Evolutionary conservation across 2,329 filamentous ascomycete genomes (phyloP), one percentile per base, ranked within the genome.

Genomic region (Hymenoscyphus infarciens): DNA sequence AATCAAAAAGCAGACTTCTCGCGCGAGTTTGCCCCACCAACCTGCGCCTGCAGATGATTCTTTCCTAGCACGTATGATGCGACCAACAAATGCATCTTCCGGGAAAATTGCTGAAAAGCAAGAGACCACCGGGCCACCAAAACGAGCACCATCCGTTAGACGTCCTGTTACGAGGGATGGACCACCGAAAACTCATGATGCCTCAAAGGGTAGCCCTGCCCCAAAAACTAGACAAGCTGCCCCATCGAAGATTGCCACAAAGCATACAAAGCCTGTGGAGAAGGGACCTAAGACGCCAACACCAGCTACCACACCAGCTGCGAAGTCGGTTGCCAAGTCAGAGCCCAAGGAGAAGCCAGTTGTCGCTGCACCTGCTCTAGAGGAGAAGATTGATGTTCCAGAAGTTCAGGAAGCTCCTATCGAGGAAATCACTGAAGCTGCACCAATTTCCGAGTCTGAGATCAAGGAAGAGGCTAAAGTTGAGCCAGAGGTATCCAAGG

Each of bases 1-100:
- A 38, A 42, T 71, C 22, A 71, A 70, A 2, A 87, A 85, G 74
- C 86, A 83, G 67, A 63, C 78, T 10, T 76, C 78, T 1, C 82
- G 81, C 71, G 80, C 81, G 63, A 81, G 82, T 58, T 66, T 80
- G 6, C 74, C 78, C 1, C 82, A 81, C 68, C 79, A 80, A 64
- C 78, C 82, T 29, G 80, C 79, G 56, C 82, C 83, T 19, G 80
- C 89, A 1, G 87, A 91, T 66, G 87, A 90, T 67, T 77, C 85
- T 15, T 93, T 93, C 75, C 77, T 93, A 29, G 89, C 88, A n/a
- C 84, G 90, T 59, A 92, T 93, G 89, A 92, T 88, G 85, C 81
- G 89, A 49, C 90, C 90, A 1, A 93, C 90, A 0, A 83, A 88
- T 54, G 80, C 84, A 55, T 91, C 87, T 5, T 82, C 87, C 8